A percentile compares a stretch with the other conserved stretches of the same genome.
Evolutionary conservation across 352 stramenopile species (phyloP).

Genomic region (Pythium sp.): DNA sequence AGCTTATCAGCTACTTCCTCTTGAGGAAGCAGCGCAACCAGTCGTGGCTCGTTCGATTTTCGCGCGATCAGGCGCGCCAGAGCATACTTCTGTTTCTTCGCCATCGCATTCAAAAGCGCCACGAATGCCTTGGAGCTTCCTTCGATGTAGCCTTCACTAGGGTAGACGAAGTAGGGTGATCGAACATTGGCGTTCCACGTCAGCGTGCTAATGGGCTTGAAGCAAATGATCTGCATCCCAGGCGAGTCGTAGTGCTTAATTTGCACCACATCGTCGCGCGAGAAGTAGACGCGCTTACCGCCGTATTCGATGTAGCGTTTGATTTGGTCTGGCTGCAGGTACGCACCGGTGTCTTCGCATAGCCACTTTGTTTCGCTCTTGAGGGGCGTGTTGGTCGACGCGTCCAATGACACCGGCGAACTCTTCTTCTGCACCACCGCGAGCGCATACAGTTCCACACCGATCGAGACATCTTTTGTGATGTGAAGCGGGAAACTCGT

Average conservation of each 20-base stretch:
- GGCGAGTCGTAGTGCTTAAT: slow-evolving; percentile 78
- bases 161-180: slow-evolving; percentile 80
- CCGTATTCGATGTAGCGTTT: slow-evolving; percentile 76
- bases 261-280: slow-evolving; percentile 72
- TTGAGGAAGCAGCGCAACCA: slow-evolving; percentile 76
- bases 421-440: slow-evolving; percentile 62
- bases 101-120: slow-evolving; percentile 65
- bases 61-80: slow-evolving; percentile 66
- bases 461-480: slow-evolving; percentile 72
- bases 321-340: slow-evolving; percentile 71
- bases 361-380: slow-evolving; percentile 85
- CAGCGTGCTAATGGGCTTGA: slow-evolving; percentile 61
- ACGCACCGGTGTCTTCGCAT: slow-evolving; percentile 75
- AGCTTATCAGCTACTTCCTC: slow-evolving; percentile 74
- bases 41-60: slow-evolving; percentile 72
- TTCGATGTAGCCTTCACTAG: slow-evolving; percentile 75
- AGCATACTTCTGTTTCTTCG: slow-evolving; percentile 58
- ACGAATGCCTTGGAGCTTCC: slow-evolving; percentile 70
- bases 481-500: slow-evolving; percentile 65
- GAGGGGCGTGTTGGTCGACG: slow-evolving; percentile 66
- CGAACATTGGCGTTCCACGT: slow-evolving; percentile 71
- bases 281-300: slow-evolving; percentile 78
- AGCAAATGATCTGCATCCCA: slow-evolving; percentile 78
- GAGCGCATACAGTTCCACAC: slow-evolving; percentile 73
- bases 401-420: slow-evolving; percentile 58